A percentile compares a stretch with the other conserved stretches of the same genome.
phyloP scores from a whole-genome alignment of 768 basidiomycete genomes.

The Termitomyces sp. region DNA sequence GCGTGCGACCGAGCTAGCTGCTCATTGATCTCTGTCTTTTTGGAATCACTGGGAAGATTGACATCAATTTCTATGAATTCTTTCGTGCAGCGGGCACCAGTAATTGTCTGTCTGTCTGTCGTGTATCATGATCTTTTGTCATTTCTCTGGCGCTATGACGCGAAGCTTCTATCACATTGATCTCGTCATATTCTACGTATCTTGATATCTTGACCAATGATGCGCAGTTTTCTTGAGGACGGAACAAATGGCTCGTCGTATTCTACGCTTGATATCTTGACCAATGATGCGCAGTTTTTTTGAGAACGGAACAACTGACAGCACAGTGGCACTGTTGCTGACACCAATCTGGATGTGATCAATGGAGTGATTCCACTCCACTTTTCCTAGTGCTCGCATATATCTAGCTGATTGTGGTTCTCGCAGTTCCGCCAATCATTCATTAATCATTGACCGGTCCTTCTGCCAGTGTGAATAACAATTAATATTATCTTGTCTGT shows the following conservation, averaged over 20 bases:
- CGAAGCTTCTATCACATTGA: too few species aligned
- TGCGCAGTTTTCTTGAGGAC: not conserved
- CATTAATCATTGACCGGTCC: not conserved
- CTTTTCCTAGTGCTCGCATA: constrained; percentile 58
- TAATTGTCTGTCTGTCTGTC: constrained; percentile 59
- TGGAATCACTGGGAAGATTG: constrained; percentile 54
- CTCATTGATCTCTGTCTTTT: not conserved
- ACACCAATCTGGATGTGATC: not conserved
- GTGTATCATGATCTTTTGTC: constrained; percentile 22
- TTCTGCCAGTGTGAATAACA: too few species aligned
- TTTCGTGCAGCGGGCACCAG: constrained; percentile 56
- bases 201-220: not conserved
- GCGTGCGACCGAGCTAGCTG: not conserved
- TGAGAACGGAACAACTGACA: not conserved
- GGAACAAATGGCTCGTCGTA: not conserved
- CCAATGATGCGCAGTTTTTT: not conserved
- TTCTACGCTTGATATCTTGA: not conserved
- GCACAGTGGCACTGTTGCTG: not conserved
- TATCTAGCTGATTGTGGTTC: constrained; percentile 56
- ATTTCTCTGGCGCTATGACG: not conserved
- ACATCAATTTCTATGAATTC: constrained; percentile 62
- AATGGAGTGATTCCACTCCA: constrained; percentile 65
- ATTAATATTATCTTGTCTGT: not conserved
- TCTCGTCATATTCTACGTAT: too few species aligned
- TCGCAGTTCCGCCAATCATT: not conserved